Percentiles rank a stretch among this genome's conserved stretches.
Evolutionary conservation across 1,284 basidiomycete species (phyloP).

Genomic region (Caloboletus firmus): DNA sequence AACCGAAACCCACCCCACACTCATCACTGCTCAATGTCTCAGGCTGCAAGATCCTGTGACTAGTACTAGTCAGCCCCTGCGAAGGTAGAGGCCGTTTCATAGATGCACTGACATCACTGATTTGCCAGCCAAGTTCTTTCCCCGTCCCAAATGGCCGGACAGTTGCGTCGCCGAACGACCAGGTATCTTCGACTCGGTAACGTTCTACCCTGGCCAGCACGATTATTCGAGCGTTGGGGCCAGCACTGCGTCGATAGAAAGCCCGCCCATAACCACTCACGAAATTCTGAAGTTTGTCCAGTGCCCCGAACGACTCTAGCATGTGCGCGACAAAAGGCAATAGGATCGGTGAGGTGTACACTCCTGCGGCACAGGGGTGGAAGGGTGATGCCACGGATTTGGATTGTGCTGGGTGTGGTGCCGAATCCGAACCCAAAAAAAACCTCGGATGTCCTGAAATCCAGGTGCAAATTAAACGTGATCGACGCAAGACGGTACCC

Average conservation of each 20-base stretch:
- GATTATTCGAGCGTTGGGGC: slow-evolving; percentile 24
- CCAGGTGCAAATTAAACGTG: not conserved
- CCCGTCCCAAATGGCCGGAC: slow-evolving; percentile 95
- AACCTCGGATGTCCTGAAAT: slow-evolving; percentile 85
- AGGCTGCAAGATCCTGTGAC: slow-evolving; percentile 5
- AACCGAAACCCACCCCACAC: not conserved
- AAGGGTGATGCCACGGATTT: slow-evolving; percentile 78
- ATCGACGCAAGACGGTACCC: slow-evolving; percentile 8
- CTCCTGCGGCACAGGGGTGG: slow-evolving; percentile 87
- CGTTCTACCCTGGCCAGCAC: slow-evolving; percentile 36
- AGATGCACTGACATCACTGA: slow-evolving; percentile 40
- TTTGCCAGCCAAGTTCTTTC: slow-evolving; percentile 80
- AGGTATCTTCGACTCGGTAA: slow-evolving; percentile 54
- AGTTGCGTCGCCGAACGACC: slow-evolving; percentile 51
- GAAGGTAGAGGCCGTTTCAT: not conserved
- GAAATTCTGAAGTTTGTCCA: slow-evolving; percentile 80
- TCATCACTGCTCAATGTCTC: not conserved
- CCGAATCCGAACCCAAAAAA: slow-evolving; percentile 97
- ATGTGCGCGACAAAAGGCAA: slow-evolving; percentile 86
- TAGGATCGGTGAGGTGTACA: slow-evolving; percentile 89
- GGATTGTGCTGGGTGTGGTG: slow-evolving; percentile 83
- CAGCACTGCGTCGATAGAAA: slow-evolving; percentile 65
- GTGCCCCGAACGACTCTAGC: slow-evolving; percentile 82
- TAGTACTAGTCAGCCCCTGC: slow-evolving; percentile 6
- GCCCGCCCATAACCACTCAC: slow-evolving; percentile 73